A percentile compares a stretch with the other conserved stretches of the same genome.
Evolutionary conservation across 1,284 basidiomycete genomes (phyloP).

Genomic region (Puccinia polysora): DNA sequence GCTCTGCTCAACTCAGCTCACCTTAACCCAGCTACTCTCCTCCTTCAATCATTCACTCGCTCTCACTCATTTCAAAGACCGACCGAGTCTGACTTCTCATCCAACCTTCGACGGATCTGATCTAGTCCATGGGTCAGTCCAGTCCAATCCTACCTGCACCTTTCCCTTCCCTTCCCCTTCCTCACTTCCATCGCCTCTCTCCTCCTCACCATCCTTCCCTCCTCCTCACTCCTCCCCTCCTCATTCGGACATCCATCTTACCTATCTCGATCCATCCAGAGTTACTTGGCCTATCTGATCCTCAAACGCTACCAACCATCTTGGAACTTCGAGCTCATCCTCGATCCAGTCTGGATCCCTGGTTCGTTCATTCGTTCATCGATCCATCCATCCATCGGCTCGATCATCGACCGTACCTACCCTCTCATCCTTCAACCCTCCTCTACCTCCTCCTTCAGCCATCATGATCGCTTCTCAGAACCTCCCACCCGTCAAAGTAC

Average conservation of each 20-base stretch:
- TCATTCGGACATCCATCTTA: background rate
- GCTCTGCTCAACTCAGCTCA: too few relatives aligned
- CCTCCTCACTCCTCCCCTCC: background rate
- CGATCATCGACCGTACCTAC: background rate
- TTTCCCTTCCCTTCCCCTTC: background rate
- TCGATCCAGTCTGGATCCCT: slow-evolving; percentile 25
- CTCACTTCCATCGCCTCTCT: background rate
- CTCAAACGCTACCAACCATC: slow-evolving; percentile 18
- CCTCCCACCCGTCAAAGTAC: slow-evolving; percentile 13
- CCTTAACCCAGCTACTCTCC: background rate
- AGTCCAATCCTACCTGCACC: background rate
- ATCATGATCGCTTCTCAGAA: slow-evolving; percentile 27
- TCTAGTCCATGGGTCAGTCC: slow-evolving; percentile 14
- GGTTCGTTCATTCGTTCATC: background rate
- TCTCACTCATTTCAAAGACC: background rate
- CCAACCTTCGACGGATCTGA: background rate
- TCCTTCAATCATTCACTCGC: background rate
- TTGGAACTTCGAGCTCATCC: slow-evolving; percentile 24
- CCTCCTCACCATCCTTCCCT: background rate
- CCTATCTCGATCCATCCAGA: background rate
- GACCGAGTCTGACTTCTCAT: background rate
- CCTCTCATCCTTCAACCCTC: background rate
- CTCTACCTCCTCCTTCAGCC: background rate
- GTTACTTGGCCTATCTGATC: slow-evolving; percentile 34
- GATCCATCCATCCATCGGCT: too few relatives aligned